Percentiles rank a stretch among this genome's conserved stretches.
Evolutionary conservation across 345 rosid species (phyloP).

Genomic region (Salix caprea): DNA sequence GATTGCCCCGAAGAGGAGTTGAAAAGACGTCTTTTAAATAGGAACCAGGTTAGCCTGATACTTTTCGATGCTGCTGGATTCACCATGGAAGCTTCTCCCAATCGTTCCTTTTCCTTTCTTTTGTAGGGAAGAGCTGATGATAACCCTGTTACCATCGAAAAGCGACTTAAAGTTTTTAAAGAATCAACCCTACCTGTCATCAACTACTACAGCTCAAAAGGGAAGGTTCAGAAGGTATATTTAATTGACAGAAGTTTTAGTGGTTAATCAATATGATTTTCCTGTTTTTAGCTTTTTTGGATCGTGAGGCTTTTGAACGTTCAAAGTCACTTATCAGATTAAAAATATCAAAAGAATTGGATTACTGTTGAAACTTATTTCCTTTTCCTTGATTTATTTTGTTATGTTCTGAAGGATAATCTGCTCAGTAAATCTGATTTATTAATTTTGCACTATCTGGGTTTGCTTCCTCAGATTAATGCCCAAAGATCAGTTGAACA

Average conservation of each 20-base stretch:
- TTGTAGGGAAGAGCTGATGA: constrained; percentile 75
- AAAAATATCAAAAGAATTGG: neutral
- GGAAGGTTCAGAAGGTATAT: constrained; percentile 56
- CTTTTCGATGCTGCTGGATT: neutral
- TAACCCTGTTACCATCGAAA: constrained; percentile 59
- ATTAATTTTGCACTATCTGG: too few species aligned
- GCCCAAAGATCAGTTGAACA: constrained; percentile 58
- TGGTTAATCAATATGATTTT: too few species aligned
- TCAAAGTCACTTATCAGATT: neutral
- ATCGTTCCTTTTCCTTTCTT: neutral
- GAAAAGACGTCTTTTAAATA: constrained; percentile 52
- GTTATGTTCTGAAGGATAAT: neutral
- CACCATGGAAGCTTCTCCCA: neutral
- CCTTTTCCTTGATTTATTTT: neutral
- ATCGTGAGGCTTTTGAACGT: neutral
- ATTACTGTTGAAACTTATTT: neutral
- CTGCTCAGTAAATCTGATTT: too few species aligned
- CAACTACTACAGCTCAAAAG: constrained; percentile 46
- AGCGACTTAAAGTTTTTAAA: constrained; percentile 55
- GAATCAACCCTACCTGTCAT: constrained; percentile 65
- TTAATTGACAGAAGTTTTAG: neutral
- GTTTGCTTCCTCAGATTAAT: constrained; percentile 43
- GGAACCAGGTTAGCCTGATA: constrained; percentile 57
- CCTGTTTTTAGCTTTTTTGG: neutral
- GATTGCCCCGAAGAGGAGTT: constrained; percentile 62